A percentile compares a stretch with the other conserved stretches of the same genome.
Evolutionary conservation across 768 basidiomycete species (phyloP).

Genomic region (Boletus insuetus): DNA sequence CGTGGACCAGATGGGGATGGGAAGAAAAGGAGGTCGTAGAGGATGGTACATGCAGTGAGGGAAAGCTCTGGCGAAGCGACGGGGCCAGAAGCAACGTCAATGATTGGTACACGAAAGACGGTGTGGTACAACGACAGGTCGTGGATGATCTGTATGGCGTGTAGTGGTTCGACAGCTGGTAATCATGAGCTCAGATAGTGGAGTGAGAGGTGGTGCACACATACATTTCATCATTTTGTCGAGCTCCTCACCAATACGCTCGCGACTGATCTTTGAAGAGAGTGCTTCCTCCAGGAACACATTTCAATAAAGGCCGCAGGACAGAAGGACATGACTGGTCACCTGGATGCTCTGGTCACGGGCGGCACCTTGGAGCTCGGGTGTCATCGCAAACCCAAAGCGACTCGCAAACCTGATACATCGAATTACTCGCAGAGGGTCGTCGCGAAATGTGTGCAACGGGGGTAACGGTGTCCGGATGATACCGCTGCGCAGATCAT

Average conservation of each 20-base stretch:
- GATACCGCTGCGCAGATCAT: slow-evolving; percentile 74
- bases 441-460: slow-evolving; percentile 85
- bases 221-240: slow-evolving; percentile 93
- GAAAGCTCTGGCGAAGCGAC: slow-evolving; percentile 41
- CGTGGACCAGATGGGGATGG: slow-evolving; percentile 12
- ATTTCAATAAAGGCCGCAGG: not conserved
- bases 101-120: slow-evolving; percentile 59
- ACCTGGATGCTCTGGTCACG: slow-evolving; percentile 65
- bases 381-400: slow-evolving; percentile 77
- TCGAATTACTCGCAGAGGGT: slow-evolving; percentile 89
- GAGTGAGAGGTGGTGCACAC: not conserved
- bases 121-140: slow-evolving; percentile 66
- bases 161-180: slow-evolving; percentile 71
- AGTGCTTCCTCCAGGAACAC: slow-evolving; percentile 51
- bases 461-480: slow-evolving; percentile 91
- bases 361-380: slow-evolving; percentile 62
- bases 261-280: slow-evolving; percentile 78
- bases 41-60: slow-evolving; percentile 55
- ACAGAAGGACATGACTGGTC: not conserved
- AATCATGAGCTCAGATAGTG: slow-evolving; percentile 1
- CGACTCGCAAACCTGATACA: slow-evolving; percentile 90
- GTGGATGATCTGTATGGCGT: slow-evolving; percentile 72
- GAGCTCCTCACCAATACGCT: slow-evolving; percentile 89
- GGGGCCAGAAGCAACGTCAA: slow-evolving; percentile 43
- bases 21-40: slow-evolving; percentile 46